Base-by-base conservation (phyloP, 2,329 filamentous ascomycete genomes). In the Zarea fungicola region DNA sequence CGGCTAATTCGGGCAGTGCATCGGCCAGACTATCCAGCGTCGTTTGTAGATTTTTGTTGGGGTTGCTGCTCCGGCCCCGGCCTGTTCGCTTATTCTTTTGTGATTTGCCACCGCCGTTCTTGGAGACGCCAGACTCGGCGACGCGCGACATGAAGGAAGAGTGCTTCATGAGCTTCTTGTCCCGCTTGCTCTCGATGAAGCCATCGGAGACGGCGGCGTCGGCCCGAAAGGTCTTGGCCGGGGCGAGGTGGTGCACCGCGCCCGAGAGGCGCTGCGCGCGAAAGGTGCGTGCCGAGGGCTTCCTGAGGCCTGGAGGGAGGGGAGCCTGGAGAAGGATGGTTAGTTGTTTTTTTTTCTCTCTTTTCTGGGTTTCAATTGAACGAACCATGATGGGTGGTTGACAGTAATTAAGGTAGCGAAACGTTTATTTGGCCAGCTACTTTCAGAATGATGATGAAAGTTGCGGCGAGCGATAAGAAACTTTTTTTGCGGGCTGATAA, bases 141-240 rank as follows among this genome's bases (percentile, higher is more conserved):
- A 96, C 86, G 54, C 84, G 86, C 18, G 82, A 84, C 23, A 95
- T 74, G 55, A 97, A 89, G 13, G 83, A 71, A 0, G 86, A 85
- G 73, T 89, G 89, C 63, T 90, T 91, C 59, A 95, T 88, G 28
- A 77, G 72, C 21, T 85, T 86, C 72, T 92, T 95, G 72, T 95
- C 88, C 62, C 80, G 84, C 69, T 96, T 97, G 54, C 77, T 83
- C 48, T 82, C 78, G 52, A 82, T 72, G 67, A 92, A 91, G 52
- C 64, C 54, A 62, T 82, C 77, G 39, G 72, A 66, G 13, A 77
- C 73, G 41, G 69, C 62, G 56, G 77, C 74, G 57, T 75, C 69
- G 42, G 70, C 61, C 45, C 76, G 77, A 63, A 77, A 75, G 11
- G 73, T 70, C 59, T 75, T 76, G 62, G 72, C 68, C 43, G 78